Percentiles rank a stretch among this genome's conserved stretches.
Conservation (phyloP, 1,284 basidiomycete species). For the Cryptococcus sp. region DNA sequence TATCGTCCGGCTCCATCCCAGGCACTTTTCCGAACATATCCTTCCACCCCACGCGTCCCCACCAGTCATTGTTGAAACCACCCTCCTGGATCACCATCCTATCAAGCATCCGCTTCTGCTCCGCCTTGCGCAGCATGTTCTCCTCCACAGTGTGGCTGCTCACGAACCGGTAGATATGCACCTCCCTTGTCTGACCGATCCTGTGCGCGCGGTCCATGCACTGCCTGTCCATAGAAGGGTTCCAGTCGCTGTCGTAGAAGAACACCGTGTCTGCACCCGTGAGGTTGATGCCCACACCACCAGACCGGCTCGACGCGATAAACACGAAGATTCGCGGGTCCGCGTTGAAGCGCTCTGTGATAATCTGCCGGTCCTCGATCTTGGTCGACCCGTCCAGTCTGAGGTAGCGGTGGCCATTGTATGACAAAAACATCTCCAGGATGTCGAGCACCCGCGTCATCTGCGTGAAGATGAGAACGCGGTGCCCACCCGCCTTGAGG, state of each 20-base stretch:
- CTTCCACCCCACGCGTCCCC: slow-evolving; percentile 70
- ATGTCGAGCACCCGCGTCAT: slow-evolving; percentile 96
- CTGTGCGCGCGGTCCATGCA: slow-evolving; percentile 79
- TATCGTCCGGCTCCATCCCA: neutral
- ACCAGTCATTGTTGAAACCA: slow-evolving; percentile 66
- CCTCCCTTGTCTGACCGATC: slow-evolving; percentile 94
- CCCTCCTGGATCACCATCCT: slow-evolving; percentile 91
- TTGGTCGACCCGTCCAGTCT: slow-evolving; percentile 91
- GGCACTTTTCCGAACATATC: slow-evolving; percentile 62
- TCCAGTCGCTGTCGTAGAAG: slow-evolving; percentile 92
- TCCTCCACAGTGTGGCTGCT: slow-evolving; percentile 83
- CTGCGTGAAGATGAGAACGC: slow-evolving; percentile 92
- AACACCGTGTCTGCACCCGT: slow-evolving; percentile 97
- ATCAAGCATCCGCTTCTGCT: slow-evolving; percentile 90
- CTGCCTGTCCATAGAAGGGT: slow-evolving; percentile 94
- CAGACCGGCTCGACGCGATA: slow-evolving; percentile 87
- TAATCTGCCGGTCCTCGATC: slow-evolving; percentile 91
- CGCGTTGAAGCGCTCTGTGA: slow-evolving; percentile 95
- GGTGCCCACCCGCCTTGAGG: slow-evolving; percentile 81
- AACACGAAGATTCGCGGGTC: slow-evolving; percentile 88
- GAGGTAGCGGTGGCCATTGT: slow-evolving; percentile 90
- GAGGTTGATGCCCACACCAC: slow-evolving; percentile 93
- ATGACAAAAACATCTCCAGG: slow-evolving; percentile 86
- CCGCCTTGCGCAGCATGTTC: slow-evolving; percentile 91
- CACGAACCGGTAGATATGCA: slow-evolving; percentile 95